A percentile compares a stretch with the other conserved stretches of the same genome.
Evolutionary conservation across 2,329 filamentous ascomycete genomes (phyloP).

Genomic region (Piedraia hortae): DNA sequence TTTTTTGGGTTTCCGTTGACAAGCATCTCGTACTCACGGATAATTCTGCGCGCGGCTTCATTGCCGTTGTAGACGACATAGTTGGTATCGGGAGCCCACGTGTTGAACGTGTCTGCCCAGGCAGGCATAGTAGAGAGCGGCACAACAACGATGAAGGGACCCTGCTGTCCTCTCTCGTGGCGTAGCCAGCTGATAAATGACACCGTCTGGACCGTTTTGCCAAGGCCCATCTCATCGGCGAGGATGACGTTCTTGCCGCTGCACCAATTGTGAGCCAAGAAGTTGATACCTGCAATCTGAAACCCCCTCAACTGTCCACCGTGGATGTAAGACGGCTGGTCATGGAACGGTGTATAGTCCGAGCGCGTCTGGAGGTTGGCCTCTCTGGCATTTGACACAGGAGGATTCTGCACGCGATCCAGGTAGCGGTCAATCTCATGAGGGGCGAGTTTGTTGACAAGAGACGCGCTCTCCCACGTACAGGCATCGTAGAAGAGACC

Average conservation of each 20-base stretch:
- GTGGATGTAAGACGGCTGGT: conserved; percentile 64
- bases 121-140: conserved; percentile 90
- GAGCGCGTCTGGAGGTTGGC: conserved; percentile 47
- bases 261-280: conserved; percentile 87
- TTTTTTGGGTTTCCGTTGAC: conserved; percentile 65
- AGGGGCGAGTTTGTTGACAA: conserved; percentile 56
- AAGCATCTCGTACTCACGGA: conserved; percentile 71
- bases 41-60: conserved; percentile 58
- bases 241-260: conserved; percentile 85
- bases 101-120: conserved; percentile 93
- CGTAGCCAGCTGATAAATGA: conserved; percentile 92
- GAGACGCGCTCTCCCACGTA: conserved; percentile 64
- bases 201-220: conserved; percentile 94
- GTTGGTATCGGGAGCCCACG: conserved; percentile 87
- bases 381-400: conserved; percentile 54
- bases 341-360: conserved; percentile 41
- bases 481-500: conserved; percentile 76
- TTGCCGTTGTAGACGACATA: conserved; percentile 93
- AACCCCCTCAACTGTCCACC: conserved; percentile 72
- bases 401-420: conserved; percentile 54
- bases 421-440: conserved; percentile 77
- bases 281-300: conserved; percentile 82
- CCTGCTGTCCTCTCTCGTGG: conserved; percentile 68
- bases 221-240: conserved; percentile 94
- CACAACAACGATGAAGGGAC: conserved; percentile 89